A percentile compares a stretch with the other conserved stretches of the same genome.
Conservation (phyloP, 495 filamentous ascomycete species). For the Lasiosphaeria hispida region DNA sequence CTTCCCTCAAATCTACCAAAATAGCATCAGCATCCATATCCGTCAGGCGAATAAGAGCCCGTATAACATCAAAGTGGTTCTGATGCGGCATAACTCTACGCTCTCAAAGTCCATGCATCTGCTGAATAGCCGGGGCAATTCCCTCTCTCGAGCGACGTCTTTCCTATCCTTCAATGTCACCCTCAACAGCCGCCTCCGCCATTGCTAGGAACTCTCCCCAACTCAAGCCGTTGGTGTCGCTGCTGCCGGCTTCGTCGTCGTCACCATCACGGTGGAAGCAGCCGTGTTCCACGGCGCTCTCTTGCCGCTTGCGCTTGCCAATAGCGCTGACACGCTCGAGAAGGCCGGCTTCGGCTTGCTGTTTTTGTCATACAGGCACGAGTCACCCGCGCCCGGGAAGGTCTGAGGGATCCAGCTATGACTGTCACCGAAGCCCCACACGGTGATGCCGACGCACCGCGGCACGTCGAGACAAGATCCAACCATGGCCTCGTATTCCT, state of each 20-base stretch:
- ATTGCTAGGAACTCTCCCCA: no score
- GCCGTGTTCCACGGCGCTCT: constrained; percentile 17
- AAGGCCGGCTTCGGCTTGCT: constrained; percentile 30
- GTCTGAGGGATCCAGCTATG: constrained; percentile 43
- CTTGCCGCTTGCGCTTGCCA: constrained; percentile 17
- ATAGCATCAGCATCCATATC: no score
- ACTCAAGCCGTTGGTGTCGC: constrained; percentile 8
- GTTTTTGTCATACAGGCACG: constrained; percentile 25
- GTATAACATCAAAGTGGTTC: no score
- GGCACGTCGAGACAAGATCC: constrained; percentile 46
- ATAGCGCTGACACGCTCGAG: constrained; percentile 19
- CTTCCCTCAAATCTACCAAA: no score
- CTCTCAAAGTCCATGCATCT: no score
- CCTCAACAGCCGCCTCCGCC: no score
- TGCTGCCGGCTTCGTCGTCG: constrained; percentile 3
- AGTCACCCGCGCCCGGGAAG: constrained; percentile 39
- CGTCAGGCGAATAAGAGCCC: no score
- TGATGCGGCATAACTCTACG: no score
- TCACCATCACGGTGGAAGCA: constrained; percentile 5
- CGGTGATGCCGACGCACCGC: constrained; percentile 53
- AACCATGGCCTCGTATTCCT: constrained; percentile 47
- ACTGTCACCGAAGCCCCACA: constrained; percentile 57
- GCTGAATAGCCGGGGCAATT: no score
- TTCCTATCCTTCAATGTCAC: no score
- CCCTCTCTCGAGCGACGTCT: no score